Base-by-base conservation (phyloP, 148 eudicot genomes). In the Drosera capensis region DNA sequence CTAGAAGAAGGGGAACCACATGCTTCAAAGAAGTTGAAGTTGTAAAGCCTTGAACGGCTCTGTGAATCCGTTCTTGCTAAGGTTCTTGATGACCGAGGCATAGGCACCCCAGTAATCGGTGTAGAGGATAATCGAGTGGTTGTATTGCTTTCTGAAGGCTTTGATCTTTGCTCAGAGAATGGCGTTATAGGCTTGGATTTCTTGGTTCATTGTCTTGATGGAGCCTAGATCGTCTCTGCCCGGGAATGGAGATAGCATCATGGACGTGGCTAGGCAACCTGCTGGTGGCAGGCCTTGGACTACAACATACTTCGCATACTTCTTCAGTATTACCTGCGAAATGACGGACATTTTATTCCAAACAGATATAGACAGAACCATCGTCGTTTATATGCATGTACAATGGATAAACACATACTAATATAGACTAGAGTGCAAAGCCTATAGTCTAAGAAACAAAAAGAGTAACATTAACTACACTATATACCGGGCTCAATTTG, bases 271-370 rank as follows among this genome's bases (percentile, higher is more conserved):
- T 18, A 68, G 52, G 56, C 73, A 68, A 20, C 73, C 68, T 6
- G 54, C 49, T 11, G 73, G 73, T 9, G 65, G 73, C 17, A 68
- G 51, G 7, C 73, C 68, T 53, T 63, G 64, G 43, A 68, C 68
- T 17, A 57, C 64, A 6, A 62, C 25, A 28, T 57, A 44, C 49
- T 54, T 63, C 24, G 73, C 68, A 9, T 61, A 68, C 6, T 12
- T 45, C 1, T 21, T 36, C 43, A 62, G 14, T 34, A 63, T n/a
- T 53, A 40, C 23, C 68, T 63, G 59, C 25, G 35, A 39, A 19
- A 52, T 13, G 1, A 58, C 16, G 43, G 12, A 54, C 8, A 20
- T 26, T 11, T 15, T 11, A 15, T 13, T 30, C 35, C 6, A 30
- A 12, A 5, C 12, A 29, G 12, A 29, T 29, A 5, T 29, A 29